Base-by-base conservation (phyloP, 805 yeast species). In the Cyberlindnera japonica region DNA sequence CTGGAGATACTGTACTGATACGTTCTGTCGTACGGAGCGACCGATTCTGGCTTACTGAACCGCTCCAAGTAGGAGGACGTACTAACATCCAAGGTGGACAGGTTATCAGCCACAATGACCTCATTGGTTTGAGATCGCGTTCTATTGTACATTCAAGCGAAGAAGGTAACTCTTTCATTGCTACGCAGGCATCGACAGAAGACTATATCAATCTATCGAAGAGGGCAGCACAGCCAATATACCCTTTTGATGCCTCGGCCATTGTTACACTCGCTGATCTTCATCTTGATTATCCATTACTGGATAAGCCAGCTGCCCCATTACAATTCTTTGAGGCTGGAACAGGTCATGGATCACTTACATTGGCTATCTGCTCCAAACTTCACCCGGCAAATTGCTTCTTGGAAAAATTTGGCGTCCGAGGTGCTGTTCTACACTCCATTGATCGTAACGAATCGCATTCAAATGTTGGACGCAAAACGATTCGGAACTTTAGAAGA, bases 341-440 rank as follows among this genome's bases (percentile, higher is more conserved):
- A 4, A 74, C 79, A 2, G 79, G 79, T 2, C 78, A 73, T 54
- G 79, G 79, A 0, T 72, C 78, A 3, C 49, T 74, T 35, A 60
- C 74, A 4, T 38, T 74, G 31, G 70, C 72, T 8, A 67, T 74
- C 13, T 62, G 69, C 18, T 63, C 59, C 19, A 58, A 57, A 13
- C 49, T 74, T 1, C 78, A 74, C 47, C 58, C 72, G 18, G 72
- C 71, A 1, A 74, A 74, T 47, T 64, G 67, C 14, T 64, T 47
- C 38, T 58, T 60, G 10, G 46, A 48, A 13, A 48, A 48, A 3
- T 50, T 47, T 37, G 56, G 57, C 23, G 48, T 49, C 1, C 49
- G 72, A 45, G 76, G 75, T 23, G 74, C 76, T 1, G 47, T 73
- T 3, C 53, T 74, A 14, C 77, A 74, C 43, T 61, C 73, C 2